These are phyloP conservation scores for Backusella sp. DNA, from an alignment of 192 early-diverging fungal genomes.

Conservation along the genomic window DNA sequence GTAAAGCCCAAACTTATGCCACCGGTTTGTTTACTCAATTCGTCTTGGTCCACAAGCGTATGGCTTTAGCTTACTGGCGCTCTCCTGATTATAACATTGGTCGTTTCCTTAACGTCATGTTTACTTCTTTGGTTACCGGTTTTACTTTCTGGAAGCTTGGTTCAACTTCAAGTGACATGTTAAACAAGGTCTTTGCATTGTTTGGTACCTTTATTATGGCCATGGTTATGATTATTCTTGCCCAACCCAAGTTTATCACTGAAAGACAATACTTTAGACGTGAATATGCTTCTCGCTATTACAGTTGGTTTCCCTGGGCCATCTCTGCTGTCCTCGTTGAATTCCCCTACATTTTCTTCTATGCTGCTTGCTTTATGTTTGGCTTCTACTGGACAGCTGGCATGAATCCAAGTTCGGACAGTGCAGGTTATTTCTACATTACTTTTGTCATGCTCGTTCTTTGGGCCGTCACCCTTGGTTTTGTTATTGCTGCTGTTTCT, in stretches of 20 bases:
- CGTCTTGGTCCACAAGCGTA: constrained; percentile 60
- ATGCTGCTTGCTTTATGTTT: constrained; percentile 65
- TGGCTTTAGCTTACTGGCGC: constrained; percentile 70
- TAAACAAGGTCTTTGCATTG: constrained; percentile 70
- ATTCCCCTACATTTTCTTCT: constrained; percentile 64
- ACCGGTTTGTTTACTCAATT: constrained; percentile 46
- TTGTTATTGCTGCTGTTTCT: constrained; percentile 65
- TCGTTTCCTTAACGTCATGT: constrained; percentile 57
- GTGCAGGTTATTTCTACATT: constrained; percentile 67
- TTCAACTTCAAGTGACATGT: constrained; percentile 52
- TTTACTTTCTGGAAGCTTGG: constrained; percentile 73
- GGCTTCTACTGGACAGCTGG: constrained; percentile 79
- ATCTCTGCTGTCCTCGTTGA: constrained; percentile 63
- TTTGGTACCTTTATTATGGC: constrained; percentile 69
- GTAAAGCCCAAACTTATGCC: constrained; percentile 45
- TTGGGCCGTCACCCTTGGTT: constrained; percentile 69
- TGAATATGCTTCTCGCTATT: constrained; percentile 66
- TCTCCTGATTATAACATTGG: constrained; percentile 75
- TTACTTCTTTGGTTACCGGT: constrained; percentile 62
- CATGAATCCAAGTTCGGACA: constrained; percentile 44
- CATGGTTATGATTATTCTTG: constrained; percentile 68
- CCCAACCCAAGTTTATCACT: constrained; percentile 61
- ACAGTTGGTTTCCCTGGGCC: constrained; percentile 66
- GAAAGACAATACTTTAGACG: constrained; percentile 69
- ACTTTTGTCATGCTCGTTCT: constrained; percentile 56